These are phyloP conservation scores for Huntiella decipiens DNA, from an alignment of 2,329 filamentous ascomycete genomes.

Conservation along the genomic window DNA sequence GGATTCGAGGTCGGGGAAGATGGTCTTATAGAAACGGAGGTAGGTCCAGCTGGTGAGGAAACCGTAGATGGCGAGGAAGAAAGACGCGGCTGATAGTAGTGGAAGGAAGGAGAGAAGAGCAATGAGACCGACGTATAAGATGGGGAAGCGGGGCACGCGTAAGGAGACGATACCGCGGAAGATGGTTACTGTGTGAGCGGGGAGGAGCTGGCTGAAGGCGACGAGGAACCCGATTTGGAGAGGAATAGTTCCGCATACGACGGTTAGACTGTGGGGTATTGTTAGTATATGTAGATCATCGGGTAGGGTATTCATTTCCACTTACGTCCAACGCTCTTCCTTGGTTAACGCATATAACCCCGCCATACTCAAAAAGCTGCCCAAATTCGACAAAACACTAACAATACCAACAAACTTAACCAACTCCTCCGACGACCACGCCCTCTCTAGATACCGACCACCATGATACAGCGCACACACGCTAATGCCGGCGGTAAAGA, in stretches of 20 bases:
- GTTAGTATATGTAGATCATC: constrained; percentile 7
- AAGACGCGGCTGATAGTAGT: constrained; percentile 47
- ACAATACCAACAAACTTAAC: constrained; percentile 72
- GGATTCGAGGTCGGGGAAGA: constrained; percentile 48
- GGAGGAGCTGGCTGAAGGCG: constrained; percentile 91
- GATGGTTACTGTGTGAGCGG: constrained; percentile 88
- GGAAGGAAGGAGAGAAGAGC: constrained; percentile 42
- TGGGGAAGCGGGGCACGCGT: constrained; percentile 53
- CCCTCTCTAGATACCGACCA: constrained; percentile 83
- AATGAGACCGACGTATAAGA: constrained; percentile 58
- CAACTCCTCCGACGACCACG: constrained; percentile 84
- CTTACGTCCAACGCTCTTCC: constrained; percentile 50
- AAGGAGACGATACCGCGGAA: constrained; percentile 78
- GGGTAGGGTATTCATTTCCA: constrained; percentile 12
- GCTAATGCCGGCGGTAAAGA: constrained; percentile 66
- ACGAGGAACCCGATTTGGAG: constrained; percentile 88
- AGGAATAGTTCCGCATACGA: constrained; percentile 74
- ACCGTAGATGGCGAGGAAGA: constrained; percentile 62
- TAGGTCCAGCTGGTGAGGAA: constrained; percentile 88
- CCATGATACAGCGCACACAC: constrained; percentile 72
- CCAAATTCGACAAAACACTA: constrained; percentile 59
- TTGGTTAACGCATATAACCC: constrained; percentile 53
- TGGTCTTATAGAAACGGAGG: constrained; percentile 78
- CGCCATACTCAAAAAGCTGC: constrained; percentile 55
- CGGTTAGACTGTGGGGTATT: constrained; percentile 41